Evolutionary conservation across 305 asterid genomes (phyloP).

Genomic region (Fraxinus albicans): DNA sequence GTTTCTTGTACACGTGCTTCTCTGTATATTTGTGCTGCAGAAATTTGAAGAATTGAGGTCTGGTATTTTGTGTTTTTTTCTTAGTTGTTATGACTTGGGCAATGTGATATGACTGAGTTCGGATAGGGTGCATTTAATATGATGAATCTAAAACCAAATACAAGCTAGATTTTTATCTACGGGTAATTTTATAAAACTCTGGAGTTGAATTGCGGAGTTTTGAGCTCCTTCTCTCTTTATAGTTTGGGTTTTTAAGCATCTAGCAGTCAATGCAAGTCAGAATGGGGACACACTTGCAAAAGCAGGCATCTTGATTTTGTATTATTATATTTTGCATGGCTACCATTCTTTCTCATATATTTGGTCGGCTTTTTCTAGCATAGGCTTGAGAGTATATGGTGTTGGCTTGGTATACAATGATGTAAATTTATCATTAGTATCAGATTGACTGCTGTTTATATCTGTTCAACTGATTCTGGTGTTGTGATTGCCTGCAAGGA

Average conservation of each 20-base stretch:
- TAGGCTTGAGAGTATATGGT: conserved; percentile 21
- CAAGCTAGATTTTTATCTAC: conserved; percentile 1
- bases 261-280: conserved; percentile 7
- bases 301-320: neutral
- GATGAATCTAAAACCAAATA: neutral
- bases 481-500: conserved; percentile 30
- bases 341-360: conserved; percentile 4
- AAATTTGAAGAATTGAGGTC: neutral
- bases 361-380: conserved; percentile 3
- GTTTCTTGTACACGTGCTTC: conserved; percentile 16
- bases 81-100: neutral
- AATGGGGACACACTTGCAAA: neutral
- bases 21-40: neutral
- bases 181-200: neutral
- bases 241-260: neutral
- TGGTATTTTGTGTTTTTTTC: neutral
- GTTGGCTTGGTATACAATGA: conserved; percentile 21
- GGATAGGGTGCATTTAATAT: neutral
- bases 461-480: conserved; percentile 19
- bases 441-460: conserved; percentile 11
- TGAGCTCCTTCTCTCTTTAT: neutral
- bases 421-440: neutral
- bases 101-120: conserved; percentile 12
- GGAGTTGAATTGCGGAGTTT: neutral
- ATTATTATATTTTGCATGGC: neutral